Conservation (phyloP, 140 eudicot genomes). For the Erigeron philadelphicus region DNA sequence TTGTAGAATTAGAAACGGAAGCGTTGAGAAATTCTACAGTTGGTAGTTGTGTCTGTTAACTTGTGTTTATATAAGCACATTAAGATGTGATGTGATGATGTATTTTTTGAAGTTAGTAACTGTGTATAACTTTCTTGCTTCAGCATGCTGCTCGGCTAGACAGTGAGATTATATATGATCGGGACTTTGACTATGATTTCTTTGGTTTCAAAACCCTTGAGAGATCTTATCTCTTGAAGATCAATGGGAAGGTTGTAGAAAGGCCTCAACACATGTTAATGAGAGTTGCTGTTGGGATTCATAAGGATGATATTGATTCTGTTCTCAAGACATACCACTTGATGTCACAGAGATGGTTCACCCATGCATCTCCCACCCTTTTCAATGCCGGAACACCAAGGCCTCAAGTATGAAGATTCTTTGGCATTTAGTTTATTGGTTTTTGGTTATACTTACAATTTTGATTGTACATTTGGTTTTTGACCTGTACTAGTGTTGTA, state of each 20-base stretch:
- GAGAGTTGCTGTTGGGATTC: constrained; percentile 98
- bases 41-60: background rate
- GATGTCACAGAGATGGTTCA: constrained; percentile 98
- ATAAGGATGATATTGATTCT: constrained; percentile 76
- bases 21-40: background rate
- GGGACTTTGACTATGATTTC: constrained; percentile 95
- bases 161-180: constrained; percentile 90
- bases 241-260: constrained; percentile 80
- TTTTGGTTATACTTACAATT: background rate
- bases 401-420: constrained; percentile 59
- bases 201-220: constrained; percentile 97
- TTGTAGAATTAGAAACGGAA: no score
- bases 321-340: constrained; percentile 79
- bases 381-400: constrained; percentile 96
- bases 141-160: constrained; percentile 91
- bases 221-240: constrained; percentile 80
- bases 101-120: background rate
- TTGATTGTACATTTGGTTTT: background rate
- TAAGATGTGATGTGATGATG: constrained; percentile 2
- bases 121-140: constrained; percentile 14
- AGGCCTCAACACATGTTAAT: constrained; percentile 97
- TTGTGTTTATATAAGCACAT: background rate
- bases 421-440: background rate
- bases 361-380: constrained; percentile 97
- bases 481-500: background rate